phyloP scores from a whole-genome alignment of 208 protist species.

The Leishmania amazonensis region DNA sequence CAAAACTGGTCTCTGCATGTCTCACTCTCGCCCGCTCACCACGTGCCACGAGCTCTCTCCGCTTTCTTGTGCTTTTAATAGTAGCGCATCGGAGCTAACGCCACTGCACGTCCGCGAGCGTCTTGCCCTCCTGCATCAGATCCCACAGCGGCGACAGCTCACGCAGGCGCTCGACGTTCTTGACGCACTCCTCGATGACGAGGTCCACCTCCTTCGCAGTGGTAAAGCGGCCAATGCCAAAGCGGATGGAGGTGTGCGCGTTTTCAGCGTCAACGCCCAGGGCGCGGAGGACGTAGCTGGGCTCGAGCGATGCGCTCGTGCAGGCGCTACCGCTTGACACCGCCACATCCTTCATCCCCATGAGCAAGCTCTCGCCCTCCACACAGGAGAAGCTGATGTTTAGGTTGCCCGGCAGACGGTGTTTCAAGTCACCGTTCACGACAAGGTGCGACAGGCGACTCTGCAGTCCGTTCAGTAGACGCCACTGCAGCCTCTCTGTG shows the following conservation, averaged over 20 bases:
- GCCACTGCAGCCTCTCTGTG: conserved; percentile 77
- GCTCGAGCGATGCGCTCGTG: conserved; percentile 99
- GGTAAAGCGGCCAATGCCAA: conserved; percentile 98
- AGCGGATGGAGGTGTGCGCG: conserved; percentile 99
- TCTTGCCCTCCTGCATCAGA: conserved; percentile 97
- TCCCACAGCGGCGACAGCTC: conserved; percentile 99
- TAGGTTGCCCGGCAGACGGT: conserved; percentile 95
- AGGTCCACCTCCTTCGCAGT: conserved; percentile 96
- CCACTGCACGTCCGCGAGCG: conserved; percentile 88
- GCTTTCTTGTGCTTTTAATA: neutral
- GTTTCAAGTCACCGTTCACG: conserved; percentile 94
- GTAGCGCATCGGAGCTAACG: conserved; percentile 33
- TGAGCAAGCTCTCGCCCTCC: conserved; percentile 99
- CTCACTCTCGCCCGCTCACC: neutral
- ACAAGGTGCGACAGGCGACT: conserved; percentile 84
- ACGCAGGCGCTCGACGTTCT: conserved; percentile 95
- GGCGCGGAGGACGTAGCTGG: conserved; percentile 98
- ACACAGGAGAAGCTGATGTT: conserved; percentile 99
- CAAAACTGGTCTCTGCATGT: neutral
- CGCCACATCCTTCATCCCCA: conserved; percentile 98
- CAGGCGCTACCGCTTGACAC: conserved; percentile 98
- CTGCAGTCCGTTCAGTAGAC: conserved; percentile 89
- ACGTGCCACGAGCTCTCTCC: neutral
- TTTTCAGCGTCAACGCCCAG: conserved; percentile 98
- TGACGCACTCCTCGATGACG: conserved; percentile 87